Base-by-base conservation (phyloP, 2,329 filamentous ascomycete species). In the Neoscytalidium dimidiatum region DNA sequence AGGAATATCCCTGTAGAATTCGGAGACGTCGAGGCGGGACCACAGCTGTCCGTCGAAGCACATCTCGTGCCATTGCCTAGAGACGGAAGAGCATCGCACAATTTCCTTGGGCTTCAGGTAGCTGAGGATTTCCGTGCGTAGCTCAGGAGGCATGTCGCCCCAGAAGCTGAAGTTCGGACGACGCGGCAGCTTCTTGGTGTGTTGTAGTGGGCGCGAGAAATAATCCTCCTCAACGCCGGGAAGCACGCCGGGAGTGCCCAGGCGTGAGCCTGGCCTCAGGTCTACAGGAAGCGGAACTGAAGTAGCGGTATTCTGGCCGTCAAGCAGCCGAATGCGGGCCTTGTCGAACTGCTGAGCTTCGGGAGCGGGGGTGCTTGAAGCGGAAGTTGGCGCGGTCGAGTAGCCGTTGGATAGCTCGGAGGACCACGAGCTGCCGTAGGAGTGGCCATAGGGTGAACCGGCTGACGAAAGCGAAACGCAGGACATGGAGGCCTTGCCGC, bases 41-140 rank as follows among this genome's bases (percentile, higher is more conserved):
- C 95, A 99, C 17, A 98, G 80, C 79, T 99, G 95, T 1, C 95
- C 95, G 75, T 99, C 94, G 71, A 94, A 97, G 79, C 94, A 97
- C 78, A 92, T 88, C 53, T 85, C 84, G 76, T 96, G 83, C 82
- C 95, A 97, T 5, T 84, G 79, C 75, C 88, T 92, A 74, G 88
- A 94, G 21, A 95, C 90, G 19, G 87, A 82, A 0, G 94, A 96
- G 64, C 86, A 86, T 66, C 88, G 86, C 11, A 97, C 88, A 35
- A 98, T 85, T 74, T 98, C 90, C 73, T 89, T 92, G 0, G 94
- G 93, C 29, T 83, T 83, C 21, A 98, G 82, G 71, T 90, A 92
- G 4, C 87, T 84, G 65, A 98, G 84, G 58, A 97, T 88, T 46
- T 91, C 82, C 70, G 96, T 83, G 69, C 90, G 89, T 64, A 98